A percentile compares a stretch with the other conserved stretches of the same genome.
Conservation (phyloP, 2,329 filamentous ascomycete species). For the Celoporthe dispersa region DNA sequence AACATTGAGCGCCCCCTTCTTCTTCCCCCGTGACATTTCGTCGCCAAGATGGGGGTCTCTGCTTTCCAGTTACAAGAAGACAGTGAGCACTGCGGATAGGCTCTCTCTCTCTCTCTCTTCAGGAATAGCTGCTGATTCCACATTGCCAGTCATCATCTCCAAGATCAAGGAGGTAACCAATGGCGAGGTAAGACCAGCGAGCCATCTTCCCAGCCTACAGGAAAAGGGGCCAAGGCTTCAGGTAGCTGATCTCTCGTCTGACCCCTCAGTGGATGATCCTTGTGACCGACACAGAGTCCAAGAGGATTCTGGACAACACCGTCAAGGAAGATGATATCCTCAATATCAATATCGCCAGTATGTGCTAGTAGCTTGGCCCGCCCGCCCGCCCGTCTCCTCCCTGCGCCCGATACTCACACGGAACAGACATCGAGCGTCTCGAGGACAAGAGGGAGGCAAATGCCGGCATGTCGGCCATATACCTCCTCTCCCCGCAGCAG, state of each 20-base stretch:
- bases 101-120: neutral
- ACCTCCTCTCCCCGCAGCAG: slow-evolving; percentile 82
- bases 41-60: slow-evolving; percentile 76
- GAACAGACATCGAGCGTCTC: slow-evolving; percentile 87
- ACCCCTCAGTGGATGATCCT: slow-evolving; percentile 87
- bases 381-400: slow-evolving; percentile 6
- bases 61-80: slow-evolving; percentile 84
- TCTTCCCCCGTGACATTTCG: slow-evolving; percentile 30
- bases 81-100: slow-evolving; percentile 52
- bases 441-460: slow-evolving; percentile 84
- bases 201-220: slow-evolving; percentile 9
- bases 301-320: slow-evolving; percentile 86
- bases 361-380: slow-evolving; percentile 38
- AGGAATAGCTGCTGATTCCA: slow-evolving; percentile 11
- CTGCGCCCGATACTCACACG: slow-evolving; percentile 28
- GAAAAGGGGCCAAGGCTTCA: neutral
- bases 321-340: slow-evolving; percentile 96
- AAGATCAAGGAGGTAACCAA: slow-evolving; percentile 78
- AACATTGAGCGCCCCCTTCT: slow-evolving; percentile 15
- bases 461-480: slow-evolving; percentile 91
- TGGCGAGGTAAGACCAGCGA: slow-evolving; percentile 68
- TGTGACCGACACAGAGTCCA: slow-evolving; percentile 82
- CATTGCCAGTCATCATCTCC: slow-evolving; percentile 66
- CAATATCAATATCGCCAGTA: slow-evolving; percentile 95
- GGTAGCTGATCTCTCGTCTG: slow-evolving; percentile 10